Conservation (phyloP, 768 basidiomycete genomes). For the Phanerodontia chrysosporium region DNA sequence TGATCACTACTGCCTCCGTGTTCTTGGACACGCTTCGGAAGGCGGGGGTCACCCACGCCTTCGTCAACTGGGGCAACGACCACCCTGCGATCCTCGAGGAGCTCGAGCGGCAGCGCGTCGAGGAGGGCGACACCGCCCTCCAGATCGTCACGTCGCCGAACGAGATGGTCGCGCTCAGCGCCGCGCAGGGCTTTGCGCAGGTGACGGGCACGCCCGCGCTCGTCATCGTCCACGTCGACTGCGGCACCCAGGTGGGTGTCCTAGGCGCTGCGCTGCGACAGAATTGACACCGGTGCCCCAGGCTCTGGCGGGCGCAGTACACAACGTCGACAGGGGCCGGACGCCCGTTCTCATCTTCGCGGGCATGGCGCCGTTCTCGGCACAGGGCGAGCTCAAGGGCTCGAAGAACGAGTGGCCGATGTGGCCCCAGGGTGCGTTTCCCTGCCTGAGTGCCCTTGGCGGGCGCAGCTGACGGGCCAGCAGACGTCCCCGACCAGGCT, state of each 20-base stretch:
- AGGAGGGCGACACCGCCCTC: constrained; percentile 33
- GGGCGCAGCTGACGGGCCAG: not conserved
- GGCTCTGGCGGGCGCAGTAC: constrained; percentile 67
- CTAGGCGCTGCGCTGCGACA: too few species aligned
- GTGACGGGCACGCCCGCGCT: constrained; percentile 63
- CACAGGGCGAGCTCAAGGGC: constrained; percentile 53
- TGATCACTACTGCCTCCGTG: constrained; percentile 22
- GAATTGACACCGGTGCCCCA: too few species aligned
- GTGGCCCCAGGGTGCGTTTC: constrained; percentile 59
- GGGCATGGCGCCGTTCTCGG: constrained; percentile 61
- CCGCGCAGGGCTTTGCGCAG: constrained; percentile 69
- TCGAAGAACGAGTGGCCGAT: constrained; percentile 71
- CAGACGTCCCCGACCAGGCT: constrained; percentile 69
- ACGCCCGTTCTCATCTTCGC: constrained; percentile 69
- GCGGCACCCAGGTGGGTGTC: constrained; percentile 54
- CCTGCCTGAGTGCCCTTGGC: not conserved
- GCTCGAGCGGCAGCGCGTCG: constrained; percentile 49
- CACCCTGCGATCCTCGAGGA: constrained; percentile 72
- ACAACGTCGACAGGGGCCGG: constrained; percentile 62
- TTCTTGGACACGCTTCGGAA: constrained; percentile 52
- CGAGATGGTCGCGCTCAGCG: constrained; percentile 72
- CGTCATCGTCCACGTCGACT: constrained; percentile 72
- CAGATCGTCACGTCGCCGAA: constrained; percentile 66
- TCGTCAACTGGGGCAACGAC: constrained; percentile 77
- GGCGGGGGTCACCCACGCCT: constrained; percentile 62